Evolutionary conservation across 2,329 filamentous ascomycete genomes (phyloP), one percentile per base, ranked within the genome.

Genomic region (Aspergillus novoparasiticus): DNA sequence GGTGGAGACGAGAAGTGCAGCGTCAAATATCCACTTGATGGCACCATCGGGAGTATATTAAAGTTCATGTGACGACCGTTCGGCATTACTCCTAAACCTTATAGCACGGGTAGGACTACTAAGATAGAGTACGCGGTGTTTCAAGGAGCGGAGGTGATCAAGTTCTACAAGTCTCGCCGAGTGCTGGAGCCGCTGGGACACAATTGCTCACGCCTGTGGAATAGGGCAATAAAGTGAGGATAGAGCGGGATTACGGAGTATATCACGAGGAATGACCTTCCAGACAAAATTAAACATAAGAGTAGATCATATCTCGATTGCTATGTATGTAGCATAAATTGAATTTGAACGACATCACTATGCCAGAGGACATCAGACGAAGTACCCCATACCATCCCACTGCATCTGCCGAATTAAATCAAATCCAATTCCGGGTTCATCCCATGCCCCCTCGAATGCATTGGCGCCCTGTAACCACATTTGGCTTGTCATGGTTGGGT

Each of bases 361-460:
- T 14, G 5, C 3, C 4, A 10, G 23, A 23, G 0, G 2, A 14
- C 6, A 30, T 50, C 46, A 50, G 4, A 6, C 16, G 4, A 16
- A 3, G 4, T 30, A 30, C 3, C 46, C 46, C 23, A 28, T 30
- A 10, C 46, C 46, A 30, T n/a, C 46, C 46, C 46, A 50, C 19
- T 50, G 46, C 46, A 50, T 30, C 46, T 30, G 46, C 14, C 46
- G 23, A 3, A 50, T 50, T 14, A 50, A 50, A 50, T 50, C 23
- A 30, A 50, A 50, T 14, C 23, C 46, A 4, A 50, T n/a, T 1
- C 46, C 46, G 23, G 46, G 46, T 30, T 50, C 26, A 2, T 50
- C 46, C 46, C 46, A 50, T 28, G 46, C 46, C 2, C 46, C 46
- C 26, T 50, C 46, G 19, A 50, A 50, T 1, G 46, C 46, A 30